Evolutionary conservation across 2,329 filamentous ascomycete species (phyloP).

Genomic region (Xylaria sp.): DNA sequence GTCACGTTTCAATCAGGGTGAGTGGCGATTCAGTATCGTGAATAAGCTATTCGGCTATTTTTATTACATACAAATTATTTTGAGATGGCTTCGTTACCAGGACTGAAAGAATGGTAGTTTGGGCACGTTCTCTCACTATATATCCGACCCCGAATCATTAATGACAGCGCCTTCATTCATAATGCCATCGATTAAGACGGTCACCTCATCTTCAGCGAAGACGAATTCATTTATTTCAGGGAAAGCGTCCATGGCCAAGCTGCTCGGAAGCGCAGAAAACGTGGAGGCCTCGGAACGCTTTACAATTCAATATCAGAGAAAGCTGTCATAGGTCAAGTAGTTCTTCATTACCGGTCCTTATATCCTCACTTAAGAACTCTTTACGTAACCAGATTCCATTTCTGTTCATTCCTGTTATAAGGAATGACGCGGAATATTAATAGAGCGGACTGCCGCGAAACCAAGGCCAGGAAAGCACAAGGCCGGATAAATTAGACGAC

Average conservation of each 20-base stretch:
- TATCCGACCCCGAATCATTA: not conserved
- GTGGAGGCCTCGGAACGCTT: constrained; percentile 2
- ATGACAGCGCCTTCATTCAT: not conserved
- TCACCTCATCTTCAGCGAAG: not conserved
- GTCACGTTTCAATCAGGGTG: not conserved
- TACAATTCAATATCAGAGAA: constrained; percentile 7
- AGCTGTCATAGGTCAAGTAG: constrained; percentile 10
- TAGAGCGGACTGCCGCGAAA: constrained; percentile 28
- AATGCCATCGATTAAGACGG: not conserved
- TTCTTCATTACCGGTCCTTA: constrained; percentile 23
- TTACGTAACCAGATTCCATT: constrained; percentile 14
- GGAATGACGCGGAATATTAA: constrained; percentile 23
- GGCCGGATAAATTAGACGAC: constrained; percentile 33
- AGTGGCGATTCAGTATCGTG: not conserved
- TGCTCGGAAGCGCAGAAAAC: not conserved
- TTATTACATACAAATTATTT: not conserved
- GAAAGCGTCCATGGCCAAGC: not conserved
- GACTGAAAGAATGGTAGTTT: not conserved
- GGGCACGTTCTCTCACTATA: not conserved
- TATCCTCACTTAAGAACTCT: constrained; percentile 9
- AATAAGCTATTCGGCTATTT: not conserved
- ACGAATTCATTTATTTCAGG: not conserved
- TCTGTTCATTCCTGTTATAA: constrained; percentile 25
- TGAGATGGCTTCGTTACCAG: not conserved
- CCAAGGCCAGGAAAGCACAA: constrained; percentile 21